Evolutionary conservation across 2,329 filamentous ascomycete genomes (phyloP), one percentile per base, ranked within the genome.

Genomic region (Aureobasidium sp.): DNA sequence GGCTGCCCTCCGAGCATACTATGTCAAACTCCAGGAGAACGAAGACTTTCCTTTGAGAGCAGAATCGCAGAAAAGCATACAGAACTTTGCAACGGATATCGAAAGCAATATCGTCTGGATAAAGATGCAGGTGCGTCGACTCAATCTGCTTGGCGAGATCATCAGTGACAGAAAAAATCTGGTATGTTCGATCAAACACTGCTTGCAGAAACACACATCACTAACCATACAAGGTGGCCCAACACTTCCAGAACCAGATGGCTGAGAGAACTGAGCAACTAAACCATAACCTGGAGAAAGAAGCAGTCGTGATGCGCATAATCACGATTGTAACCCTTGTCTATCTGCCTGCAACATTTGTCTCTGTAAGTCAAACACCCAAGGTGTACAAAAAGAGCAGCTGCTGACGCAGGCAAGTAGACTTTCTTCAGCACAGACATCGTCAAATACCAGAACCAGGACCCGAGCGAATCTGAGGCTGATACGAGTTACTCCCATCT

Each of bases 311-410:
- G 22, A 71, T 71, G 68, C 65, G 68, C 0, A 70, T 71, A 22
- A 67, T 71, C 37, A 71, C 70, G 0, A 64, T 68, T 1, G 65
- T 70, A 1, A 71, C 69, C 0, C 25, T 71, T 12, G 20, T 70
- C 1, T 71, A 68, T 39, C 64, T 71, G 3, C 70, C 69, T 12
- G 69, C 68, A 2, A 71, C 68, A 2, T 71, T 70, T 39, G 68
- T 70, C 22, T 70, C 70, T 14, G 70, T 44, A 44, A 44, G 41
- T 12, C 6, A 5, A 22, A 1, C n/a, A 20, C 22, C 1, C 22
- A 1, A 3, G 6, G 12, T 12, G 3, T 3, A 1, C n/a, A 4
- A 7, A 9, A 22, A 22, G 12, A 20, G 9, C 9, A 2, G 9
- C 11, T 22, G 1, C 20, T 44, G n/a, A 44, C 20, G 5, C 4